Base-by-base conservation (phyloP, 345 rosid genomes). In the Moricandia arvensis region DNA sequence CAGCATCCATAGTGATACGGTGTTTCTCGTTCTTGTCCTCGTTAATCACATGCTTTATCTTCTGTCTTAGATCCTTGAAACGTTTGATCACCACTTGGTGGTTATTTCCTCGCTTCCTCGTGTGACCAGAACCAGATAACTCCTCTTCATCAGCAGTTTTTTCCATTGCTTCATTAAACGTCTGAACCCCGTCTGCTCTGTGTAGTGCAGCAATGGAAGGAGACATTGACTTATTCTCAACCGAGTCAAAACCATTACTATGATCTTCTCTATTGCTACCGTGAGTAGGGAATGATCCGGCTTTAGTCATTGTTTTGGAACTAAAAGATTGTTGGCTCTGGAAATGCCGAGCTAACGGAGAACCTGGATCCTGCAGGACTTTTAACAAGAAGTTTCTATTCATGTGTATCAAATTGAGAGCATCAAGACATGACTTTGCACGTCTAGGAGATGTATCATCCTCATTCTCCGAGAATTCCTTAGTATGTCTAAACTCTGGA, bases 1-100 rank as follows among this genome's bases (percentile, higher is more conserved):
- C 78, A 13, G 89, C 97, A 72, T 94, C 97, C 96, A 86, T 89
- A 33, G 91, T 73, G 37, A 91, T 89, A 67, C 97, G 75, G 13
- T 76, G 86, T 79, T 83, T 85, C 82, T 93, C 97, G 8, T 81
- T 83, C 77, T 82, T 81, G 80, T 86, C 83, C 79, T 85, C 84
- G 18, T 77, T 79, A 15, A 90, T 85, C 8, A 82, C 93, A 66
- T 88, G 86, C 55, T 73, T 85, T 71, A 94, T 82, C 81, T 91
- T 91, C 75, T 88, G 84, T 49, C 80, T 89, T 41, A 91, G 86
- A 66, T 86, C 85, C 82, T 84, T 89, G 80, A 91, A 86, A 62
- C 84, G 89, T 37, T 80, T 91, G 38, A 77, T 83, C 3, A 72
- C 90, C 3, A 69, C 80, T 74, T 82, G 85, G 67, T 82, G 85